Evolutionary conservation across 2,329 filamentous ascomycete species (phyloP).

Genomic region (Trichoderma koningiopsis): DNA sequence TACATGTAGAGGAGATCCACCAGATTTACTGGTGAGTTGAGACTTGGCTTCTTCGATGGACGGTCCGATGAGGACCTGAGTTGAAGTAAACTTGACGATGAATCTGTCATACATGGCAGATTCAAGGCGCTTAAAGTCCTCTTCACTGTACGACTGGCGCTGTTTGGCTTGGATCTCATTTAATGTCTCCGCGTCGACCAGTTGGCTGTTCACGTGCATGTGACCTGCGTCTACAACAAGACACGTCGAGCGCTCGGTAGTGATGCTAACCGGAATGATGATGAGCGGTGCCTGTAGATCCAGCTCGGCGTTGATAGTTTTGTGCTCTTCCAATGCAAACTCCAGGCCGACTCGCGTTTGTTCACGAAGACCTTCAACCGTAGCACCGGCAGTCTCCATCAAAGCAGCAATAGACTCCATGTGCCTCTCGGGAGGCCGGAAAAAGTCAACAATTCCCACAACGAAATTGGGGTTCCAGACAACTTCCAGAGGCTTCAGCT

Average conservation of each 20-base stretch:
- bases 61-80: slow-evolving; percentile 91
- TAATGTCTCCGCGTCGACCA: slow-evolving; percentile 89
- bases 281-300: slow-evolving; percentile 95
- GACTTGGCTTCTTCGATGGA: slow-evolving; percentile 88
- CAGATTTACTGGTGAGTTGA: slow-evolving; percentile 70
- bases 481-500: slow-evolving; percentile 92
- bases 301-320: slow-evolving; percentile 93
- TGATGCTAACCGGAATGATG: slow-evolving; percentile 93
- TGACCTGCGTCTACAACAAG: slow-evolving; percentile 96
- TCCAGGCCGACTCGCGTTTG: slow-evolving; percentile 95
- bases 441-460: slow-evolving; percentile 89
- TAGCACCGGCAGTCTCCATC: slow-evolving; percentile 93
- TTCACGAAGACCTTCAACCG: slow-evolving; percentile 90
- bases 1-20: slow-evolving; percentile 76
- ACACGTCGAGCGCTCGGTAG: slow-evolving; percentile 76
- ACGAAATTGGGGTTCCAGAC: slow-evolving; percentile 97
- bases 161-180: slow-evolving; percentile 91
- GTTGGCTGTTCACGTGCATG: slow-evolving; percentile 87
- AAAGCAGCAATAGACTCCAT: slow-evolving; percentile 98
- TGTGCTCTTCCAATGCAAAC: slow-evolving; percentile 96
- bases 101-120: slow-evolving; percentile 98
- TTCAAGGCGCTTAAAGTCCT: slow-evolving; percentile 85
- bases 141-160: slow-evolving; percentile 80
- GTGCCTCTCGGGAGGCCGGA: slow-evolving; percentile 91
- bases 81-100: slow-evolving; percentile 86